Percentiles rank a stretch among this genome's conserved stretches.
phyloP scores from a whole-genome alignment of 495 filamentous ascomycete genomes.

The Amniculicola lignicola region DNA sequence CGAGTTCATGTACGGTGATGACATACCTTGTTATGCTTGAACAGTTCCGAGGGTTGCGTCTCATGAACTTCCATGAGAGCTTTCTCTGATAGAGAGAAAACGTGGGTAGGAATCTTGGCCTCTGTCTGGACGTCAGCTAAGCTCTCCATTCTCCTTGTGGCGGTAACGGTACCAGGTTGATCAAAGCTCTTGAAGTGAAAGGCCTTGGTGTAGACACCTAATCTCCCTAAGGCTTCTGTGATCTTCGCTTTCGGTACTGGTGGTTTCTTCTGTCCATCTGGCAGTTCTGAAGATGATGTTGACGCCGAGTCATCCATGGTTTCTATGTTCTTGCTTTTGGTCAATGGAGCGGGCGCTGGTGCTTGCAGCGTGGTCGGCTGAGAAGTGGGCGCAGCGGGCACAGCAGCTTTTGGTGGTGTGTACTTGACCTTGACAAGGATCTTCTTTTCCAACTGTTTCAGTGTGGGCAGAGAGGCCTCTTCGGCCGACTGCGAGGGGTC shows the following conservation, averaged over 20 bases:
- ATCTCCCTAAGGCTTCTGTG: conserved; percentile 64
- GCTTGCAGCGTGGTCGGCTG: conserved; percentile 21
- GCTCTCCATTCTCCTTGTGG: neutral
- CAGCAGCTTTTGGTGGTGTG: conserved; percentile 47
- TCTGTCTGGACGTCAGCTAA: conserved; percentile 39
- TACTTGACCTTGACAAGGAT: conserved; percentile 92
- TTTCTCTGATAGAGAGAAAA: conserved; percentile 83
- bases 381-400: conserved; percentile 32
- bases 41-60: conserved; percentile 57
- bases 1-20: too few relatives aligned
- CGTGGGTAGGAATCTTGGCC: conserved; percentile 71
- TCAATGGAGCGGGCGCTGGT: conserved; percentile 8
- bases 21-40: conserved; percentile 77
- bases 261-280: conserved; percentile 40
- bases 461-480: conserved; percentile 58
- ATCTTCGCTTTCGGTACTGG: conserved; percentile 59
- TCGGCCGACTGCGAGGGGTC: conserved; percentile 44
- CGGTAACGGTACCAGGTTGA: conserved; percentile 50
- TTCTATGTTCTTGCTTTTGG: neutral
- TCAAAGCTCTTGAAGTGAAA: conserved; percentile 73
- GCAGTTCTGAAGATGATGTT: conserved; percentile 14
- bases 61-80: conserved; percentile 69
- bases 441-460: conserved; percentile 64
- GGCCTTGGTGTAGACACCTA: conserved; percentile 79
- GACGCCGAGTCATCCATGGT: conserved; percentile 11